A percentile compares a stretch with the other conserved stretches of the same genome.
Conservation (phyloP, 345 rosid genomes). For the Syzygium oleosum region DNA sequence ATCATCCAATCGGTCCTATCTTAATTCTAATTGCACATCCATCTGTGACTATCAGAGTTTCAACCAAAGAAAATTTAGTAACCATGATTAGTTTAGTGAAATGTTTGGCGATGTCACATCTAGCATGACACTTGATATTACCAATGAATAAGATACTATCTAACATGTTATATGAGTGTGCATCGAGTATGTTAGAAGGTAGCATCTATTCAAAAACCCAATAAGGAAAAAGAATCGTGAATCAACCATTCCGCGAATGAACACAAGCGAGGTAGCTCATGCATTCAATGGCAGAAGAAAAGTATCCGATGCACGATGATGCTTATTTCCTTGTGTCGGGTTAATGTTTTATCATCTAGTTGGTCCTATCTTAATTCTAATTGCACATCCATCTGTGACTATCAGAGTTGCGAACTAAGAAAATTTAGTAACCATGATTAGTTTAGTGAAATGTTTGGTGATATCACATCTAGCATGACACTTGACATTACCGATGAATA, state of each 20-base stretch:
- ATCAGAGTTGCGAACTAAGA: neutral
- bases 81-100: neutral
- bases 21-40: neutral
- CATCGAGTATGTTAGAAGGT: neutral
- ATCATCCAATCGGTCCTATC: neutral
- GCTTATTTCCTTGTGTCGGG: neutral
- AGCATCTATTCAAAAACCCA: neutral
- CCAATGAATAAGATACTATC: neutral
- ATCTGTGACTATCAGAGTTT: neutral
- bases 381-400: neutral
- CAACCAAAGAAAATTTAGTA: neutral
- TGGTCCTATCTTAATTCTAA: neutral
- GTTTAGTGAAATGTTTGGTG: neutral
- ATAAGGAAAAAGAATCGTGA: neutral
- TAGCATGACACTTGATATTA: neutral
- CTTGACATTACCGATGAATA: neutral
- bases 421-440: neutral
- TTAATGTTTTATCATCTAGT: neutral
- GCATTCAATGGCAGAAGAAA: neutral
- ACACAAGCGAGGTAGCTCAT: neutral
- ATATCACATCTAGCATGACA: neutral
- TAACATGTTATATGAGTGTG: neutral
- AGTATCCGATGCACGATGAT: neutral
- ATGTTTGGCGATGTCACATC: neutral
- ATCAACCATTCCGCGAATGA: rapidly evolving